These are phyloP conservation scores for Pulveroboletus sp. DNA, from an alignment of 768 basidiomycete genomes.

Conservation along the genomic window DNA sequence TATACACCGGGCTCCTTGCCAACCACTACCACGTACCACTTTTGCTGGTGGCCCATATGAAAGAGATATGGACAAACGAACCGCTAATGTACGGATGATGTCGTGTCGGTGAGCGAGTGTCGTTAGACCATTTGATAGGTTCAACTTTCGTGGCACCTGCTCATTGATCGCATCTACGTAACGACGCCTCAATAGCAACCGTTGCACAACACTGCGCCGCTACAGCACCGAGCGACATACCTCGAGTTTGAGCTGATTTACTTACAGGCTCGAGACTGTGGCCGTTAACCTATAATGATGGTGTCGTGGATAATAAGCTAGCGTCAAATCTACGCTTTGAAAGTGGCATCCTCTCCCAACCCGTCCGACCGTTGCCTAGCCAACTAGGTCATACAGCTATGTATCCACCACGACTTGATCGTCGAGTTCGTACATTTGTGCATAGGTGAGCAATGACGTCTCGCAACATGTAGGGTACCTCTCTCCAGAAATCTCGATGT, in stretches of 20 bases:
- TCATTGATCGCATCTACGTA: slow-evolving; percentile 14
- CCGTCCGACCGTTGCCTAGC: neutral
- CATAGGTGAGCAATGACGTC: slow-evolving; percentile 78
- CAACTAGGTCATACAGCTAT: slow-evolving; percentile 54
- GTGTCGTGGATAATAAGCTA: slow-evolving; percentile 8
- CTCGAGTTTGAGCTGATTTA: neutral
- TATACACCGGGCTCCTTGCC: slow-evolving; percentile 30
- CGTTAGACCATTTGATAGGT: slow-evolving; percentile 14
- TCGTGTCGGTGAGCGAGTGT: slow-evolving; percentile 1
- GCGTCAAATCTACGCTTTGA: slow-evolving; percentile 5
- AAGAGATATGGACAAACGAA: neutral
- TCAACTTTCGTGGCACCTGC: slow-evolving; percentile 13
- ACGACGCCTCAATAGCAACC: neutral
- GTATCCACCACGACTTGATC: slow-evolving; percentile 66
- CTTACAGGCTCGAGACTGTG: neutral
- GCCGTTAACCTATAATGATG: neutral
- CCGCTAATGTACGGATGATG: neutral
- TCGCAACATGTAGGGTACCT: slow-evolving; percentile 79
- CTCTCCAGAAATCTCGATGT: slow-evolving; percentile 87
- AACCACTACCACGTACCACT: slow-evolving; percentile 27
- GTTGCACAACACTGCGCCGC: too few relatives aligned
- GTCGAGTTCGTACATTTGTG: slow-evolving; percentile 63
- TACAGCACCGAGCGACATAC: neutral
- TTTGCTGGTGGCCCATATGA: slow-evolving; percentile 17
- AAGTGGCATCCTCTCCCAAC: neutral